Percentiles rank a stretch among this genome's conserved stretches.
Conservation (phyloP, 768 basidiomycete genomes). For the Naganishia kalamii region DNA sequence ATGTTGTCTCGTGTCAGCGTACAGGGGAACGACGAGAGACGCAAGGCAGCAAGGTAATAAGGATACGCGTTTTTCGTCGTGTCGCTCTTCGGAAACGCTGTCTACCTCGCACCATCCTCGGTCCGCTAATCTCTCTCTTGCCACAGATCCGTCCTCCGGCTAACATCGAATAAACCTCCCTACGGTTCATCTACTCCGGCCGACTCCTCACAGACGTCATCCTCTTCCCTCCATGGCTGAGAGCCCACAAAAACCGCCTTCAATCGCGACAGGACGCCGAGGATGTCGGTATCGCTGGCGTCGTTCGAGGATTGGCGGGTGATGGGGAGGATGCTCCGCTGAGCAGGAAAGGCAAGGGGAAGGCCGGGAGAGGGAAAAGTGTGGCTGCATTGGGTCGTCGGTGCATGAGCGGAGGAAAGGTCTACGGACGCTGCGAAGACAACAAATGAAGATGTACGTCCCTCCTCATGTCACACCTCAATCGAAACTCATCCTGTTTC, state of each 20-base stretch:
- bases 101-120: no score
- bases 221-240: constrained; percentile 59
- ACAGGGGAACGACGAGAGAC: no score
- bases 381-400: constrained; percentile 92
- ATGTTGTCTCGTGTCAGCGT: no score
- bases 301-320: constrained; percentile 23
- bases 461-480: not conserved
- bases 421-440: constrained; percentile 54
- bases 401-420: constrained; percentile 53
- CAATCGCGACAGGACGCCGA: constrained; percentile 33
- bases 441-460: constrained; percentile 58
- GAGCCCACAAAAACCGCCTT: constrained; percentile 38
- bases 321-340: not conserved
- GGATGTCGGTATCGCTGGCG: constrained; percentile 34
- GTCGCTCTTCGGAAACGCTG: no score
- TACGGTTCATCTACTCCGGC: constrained; percentile 84
- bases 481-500: not conserved
- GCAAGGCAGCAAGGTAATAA: no score
- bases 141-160: constrained; percentile 63
- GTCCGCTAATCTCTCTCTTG: not conserved
- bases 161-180: constrained; percentile 59
- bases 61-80: no score
- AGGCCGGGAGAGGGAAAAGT: constrained; percentile 60
- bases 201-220: constrained; percentile 76
- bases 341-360: not conserved